These are phyloP conservation scores for Kodamaea kakaduensis DNA, from an alignment of 805 yeast species.

Conservation along the genomic window DNA sequence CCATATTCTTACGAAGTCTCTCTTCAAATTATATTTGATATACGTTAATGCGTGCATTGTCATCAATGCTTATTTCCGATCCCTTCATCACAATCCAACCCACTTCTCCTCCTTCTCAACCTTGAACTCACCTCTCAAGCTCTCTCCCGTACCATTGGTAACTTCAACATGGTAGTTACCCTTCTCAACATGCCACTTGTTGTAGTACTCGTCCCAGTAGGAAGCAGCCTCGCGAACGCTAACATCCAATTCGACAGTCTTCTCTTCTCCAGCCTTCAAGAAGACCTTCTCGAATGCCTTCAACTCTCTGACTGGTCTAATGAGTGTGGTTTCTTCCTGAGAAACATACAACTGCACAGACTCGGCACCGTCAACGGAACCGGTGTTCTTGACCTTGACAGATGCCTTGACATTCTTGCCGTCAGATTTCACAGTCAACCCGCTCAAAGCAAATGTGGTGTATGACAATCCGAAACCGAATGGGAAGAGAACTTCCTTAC, in stretches of 20 bases:
- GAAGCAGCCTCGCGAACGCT: conserved; percentile 50
- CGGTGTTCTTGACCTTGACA: conserved; percentile 47
- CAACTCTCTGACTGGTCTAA: conserved; percentile 57
- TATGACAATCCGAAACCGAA: conserved; percentile 65
- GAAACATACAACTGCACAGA: conserved; percentile 52
- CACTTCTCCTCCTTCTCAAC: conserved; percentile 8
- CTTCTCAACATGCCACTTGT: conserved; percentile 49
- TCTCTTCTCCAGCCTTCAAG: conserved; percentile 42
- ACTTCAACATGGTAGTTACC: conserved; percentile 44
- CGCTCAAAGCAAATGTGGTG: conserved; percentile 43
- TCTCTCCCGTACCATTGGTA: neutral
- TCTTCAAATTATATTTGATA: too few species aligned
- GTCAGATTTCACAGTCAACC: conserved; percentile 29
- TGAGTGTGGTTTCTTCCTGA: conserved; percentile 32
- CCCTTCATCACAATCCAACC: conserved; percentile 9
- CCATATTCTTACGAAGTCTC: too few species aligned
- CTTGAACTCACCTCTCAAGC: conserved; percentile 30
- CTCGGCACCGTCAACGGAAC: conserved; percentile 48
- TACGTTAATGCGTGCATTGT: too few species aligned
- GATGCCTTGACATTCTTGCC: conserved; percentile 27
- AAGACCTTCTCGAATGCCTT: conserved; percentile 52
- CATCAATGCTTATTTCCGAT: too few species aligned
- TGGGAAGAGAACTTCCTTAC: conserved; percentile 49
- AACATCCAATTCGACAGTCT: conserved; percentile 33
- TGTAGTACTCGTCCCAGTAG: conserved; percentile 46